Base-by-base conservation (phyloP, 805 yeast genomes). In the Saturnispora kantuleensis region DNA sequence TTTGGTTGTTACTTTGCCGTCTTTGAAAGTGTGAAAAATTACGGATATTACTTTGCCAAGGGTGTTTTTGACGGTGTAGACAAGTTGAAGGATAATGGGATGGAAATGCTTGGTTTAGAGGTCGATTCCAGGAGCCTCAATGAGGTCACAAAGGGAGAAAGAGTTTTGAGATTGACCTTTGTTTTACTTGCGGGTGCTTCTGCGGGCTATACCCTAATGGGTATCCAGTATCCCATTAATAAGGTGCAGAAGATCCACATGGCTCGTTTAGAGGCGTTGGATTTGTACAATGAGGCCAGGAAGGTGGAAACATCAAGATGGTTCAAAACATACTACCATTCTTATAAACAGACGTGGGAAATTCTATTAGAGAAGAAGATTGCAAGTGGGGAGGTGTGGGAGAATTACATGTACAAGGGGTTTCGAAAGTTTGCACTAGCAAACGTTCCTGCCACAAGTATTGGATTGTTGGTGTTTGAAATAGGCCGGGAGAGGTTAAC, bases 391-490 rank as follows among this genome's bases (percentile, higher is more conserved):
- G 58, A 72, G 29, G 63, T 77, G 1, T 79, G 86, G 79, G 57
- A 72, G 32, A 71, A 71, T 21, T 79, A 89, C 76, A 71, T 80
- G 9, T 90, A 88, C 57, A 80, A 78, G 50, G 97, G 97, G 0
- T 86, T 84, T 57, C 66, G 72, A 6, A 66, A 81, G 46, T 82
- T 81, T 49, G 82, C 95, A 0, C 56, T 84, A 39, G 73, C 86
- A 0, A 77, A 84, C 1, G 76, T 89, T 37, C 97, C 97, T 1
- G 86, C 95, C 2, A 85, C 96, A 1, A 83, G 94, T 35, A 75
- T 87, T 35, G 96, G 96, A 0, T 67, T 90, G 33, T 65, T 90
- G 39, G 86, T 86, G 12, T 77, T 90, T 60, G 97, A 90, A 61
- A 80, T 85, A 16, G 72, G 85, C 72, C 69, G 97, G 38, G 68